These are phyloP conservation scores for Cordyceps cateniannulata DNA, from an alignment of 2,329 filamentous ascomycete genomes.

Conservation along the genomic window DNA sequence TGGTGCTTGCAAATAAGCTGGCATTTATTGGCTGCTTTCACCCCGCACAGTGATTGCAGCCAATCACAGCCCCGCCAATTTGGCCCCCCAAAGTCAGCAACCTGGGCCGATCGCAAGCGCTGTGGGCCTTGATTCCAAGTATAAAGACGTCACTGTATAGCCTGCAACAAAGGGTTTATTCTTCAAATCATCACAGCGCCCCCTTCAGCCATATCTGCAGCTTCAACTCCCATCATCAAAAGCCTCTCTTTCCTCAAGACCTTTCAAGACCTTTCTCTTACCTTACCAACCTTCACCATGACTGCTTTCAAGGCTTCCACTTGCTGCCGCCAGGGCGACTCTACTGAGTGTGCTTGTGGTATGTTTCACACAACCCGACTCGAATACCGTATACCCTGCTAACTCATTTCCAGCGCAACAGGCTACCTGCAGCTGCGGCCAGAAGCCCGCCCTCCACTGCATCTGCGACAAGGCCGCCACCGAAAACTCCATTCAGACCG, in stretches of 20 bases:
- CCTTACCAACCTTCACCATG: not conserved
- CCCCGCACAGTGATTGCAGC: not conserved
- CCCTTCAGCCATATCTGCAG: not conserved
- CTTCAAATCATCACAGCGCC: not conserved
- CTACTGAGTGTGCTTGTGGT: conserved; percentile 53
- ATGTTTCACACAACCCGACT: conserved; percentile 24
- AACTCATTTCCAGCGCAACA: conserved; percentile 42
- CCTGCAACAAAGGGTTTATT: not conserved
- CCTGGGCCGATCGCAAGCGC: not conserved
- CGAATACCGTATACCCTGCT: not conserved
- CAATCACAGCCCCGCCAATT: conserved; percentile 6
- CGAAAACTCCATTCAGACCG: conserved; percentile 64
- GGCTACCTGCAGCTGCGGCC: conserved; percentile 80
- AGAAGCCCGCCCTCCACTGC: conserved; percentile 81
- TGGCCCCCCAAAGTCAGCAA: not conserved
- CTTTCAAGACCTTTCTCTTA: not conserved
- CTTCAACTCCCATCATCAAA: not conserved
- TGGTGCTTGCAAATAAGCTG: conserved; percentile 8
- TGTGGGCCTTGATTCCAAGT: conserved; percentile 8
- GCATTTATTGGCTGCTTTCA: not conserved
- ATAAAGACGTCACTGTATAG: conserved; percentile 12
- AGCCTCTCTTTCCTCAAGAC: not conserved
- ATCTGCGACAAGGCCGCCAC: conserved; percentile 67
- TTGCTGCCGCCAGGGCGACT: conserved; percentile 50
- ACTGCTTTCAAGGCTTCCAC: conserved; percentile 34